Evolutionary conservation across 2,329 filamentous ascomycete genomes (phyloP).

Genomic region (Fusarium kyushuense): DNA sequence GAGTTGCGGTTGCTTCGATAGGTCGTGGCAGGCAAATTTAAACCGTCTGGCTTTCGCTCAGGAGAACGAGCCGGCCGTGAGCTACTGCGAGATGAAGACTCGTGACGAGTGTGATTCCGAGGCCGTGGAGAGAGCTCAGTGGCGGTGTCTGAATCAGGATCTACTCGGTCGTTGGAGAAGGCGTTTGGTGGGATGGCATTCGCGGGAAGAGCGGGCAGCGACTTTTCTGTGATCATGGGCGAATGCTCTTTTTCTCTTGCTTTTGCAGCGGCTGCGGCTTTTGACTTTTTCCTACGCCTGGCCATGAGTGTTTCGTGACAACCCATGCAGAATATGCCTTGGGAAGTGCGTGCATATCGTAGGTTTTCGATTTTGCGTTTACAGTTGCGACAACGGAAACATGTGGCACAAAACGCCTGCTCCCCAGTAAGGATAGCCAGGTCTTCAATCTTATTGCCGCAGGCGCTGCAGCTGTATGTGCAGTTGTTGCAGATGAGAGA

Average conservation of each 20-base stretch:
- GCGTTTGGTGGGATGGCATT: constrained; percentile 73
- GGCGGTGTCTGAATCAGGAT: constrained; percentile 74
- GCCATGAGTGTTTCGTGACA: constrained; percentile 98
- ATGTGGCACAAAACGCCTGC: constrained; percentile 96
- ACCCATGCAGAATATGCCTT: constrained; percentile 99
- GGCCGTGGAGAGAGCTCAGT: constrained; percentile 77
- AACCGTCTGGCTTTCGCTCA: constrained; percentile 68
- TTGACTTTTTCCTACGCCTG: constrained; percentile 86
- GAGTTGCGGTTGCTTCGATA: constrained; percentile 85
- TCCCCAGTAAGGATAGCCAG: constrained; percentile 97
- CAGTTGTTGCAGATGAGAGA: constrained; percentile 99
- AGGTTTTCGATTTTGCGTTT: constrained; percentile 99
- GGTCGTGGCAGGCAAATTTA: constrained; percentile 78
- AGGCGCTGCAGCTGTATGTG: constrained; percentile 98
- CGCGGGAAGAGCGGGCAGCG: constrained; percentile 88
- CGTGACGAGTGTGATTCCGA: constrained; percentile 63
- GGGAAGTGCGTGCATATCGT: constrained; percentile 95
- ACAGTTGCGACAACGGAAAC: constrained; percentile 97
- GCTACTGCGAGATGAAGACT: constrained; percentile 67
- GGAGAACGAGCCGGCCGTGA: constrained; percentile 67
- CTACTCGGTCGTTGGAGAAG: constrained; percentile 70
- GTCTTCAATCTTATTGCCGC: constrained; percentile 97
- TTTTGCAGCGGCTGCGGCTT: constrained; percentile 71
- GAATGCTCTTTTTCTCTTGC: constrained; percentile 72
- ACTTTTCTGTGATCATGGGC: constrained; percentile 86